These are phyloP conservation scores for Xylaria castorea DNA, from an alignment of 495 filamentous ascomycete genomes.

Conservation along the genomic window DNA sequence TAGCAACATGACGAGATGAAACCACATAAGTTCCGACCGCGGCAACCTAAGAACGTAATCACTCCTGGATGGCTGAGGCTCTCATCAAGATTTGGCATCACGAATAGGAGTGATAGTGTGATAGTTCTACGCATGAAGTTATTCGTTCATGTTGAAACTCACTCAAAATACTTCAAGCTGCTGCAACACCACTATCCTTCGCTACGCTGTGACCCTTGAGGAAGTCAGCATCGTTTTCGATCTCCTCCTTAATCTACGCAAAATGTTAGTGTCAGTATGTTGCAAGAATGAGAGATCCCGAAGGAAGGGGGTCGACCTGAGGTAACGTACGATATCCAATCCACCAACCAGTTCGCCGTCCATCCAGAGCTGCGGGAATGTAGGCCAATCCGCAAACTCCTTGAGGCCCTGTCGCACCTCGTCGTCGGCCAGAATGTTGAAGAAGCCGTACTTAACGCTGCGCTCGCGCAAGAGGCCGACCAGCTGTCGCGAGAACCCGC, in stretches of 20 bases:
- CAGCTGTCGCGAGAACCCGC: slow-evolving; percentile 90
- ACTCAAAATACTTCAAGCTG: slow-evolving; percentile 30
- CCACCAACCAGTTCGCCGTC: slow-evolving; percentile 86
- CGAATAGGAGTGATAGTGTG: background rate
- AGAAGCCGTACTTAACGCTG: slow-evolving; percentile 95
- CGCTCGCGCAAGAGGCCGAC: slow-evolving; percentile 85
- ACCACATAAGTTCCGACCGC: background rate
- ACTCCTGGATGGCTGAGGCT: background rate
- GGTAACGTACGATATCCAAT: slow-evolving; percentile 85
- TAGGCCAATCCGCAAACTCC: slow-evolving; percentile 95
- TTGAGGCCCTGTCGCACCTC: slow-evolving; percentile 96
- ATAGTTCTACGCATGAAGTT: background rate
- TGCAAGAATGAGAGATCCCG: background rate
- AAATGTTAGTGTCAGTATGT: slow-evolving; percentile 30
- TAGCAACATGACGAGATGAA: background rate
- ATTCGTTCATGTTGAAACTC: background rate
- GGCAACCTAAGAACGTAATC: background rate
- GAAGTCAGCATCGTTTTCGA: slow-evolving; percentile 74
- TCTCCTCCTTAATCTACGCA: slow-evolving; percentile 65
- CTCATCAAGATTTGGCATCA: background rate
- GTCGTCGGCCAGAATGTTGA: slow-evolving; percentile 97
- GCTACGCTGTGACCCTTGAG: slow-evolving; percentile 70
- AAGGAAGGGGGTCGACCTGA: background rate
- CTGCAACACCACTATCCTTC: slow-evolving; percentile 41
- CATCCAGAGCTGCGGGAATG: slow-evolving; percentile 90